Evolutionary conservation across 192 early-diverging fungal genomes (phyloP).

Genomic region (Backusella tarrabulga): DNA sequence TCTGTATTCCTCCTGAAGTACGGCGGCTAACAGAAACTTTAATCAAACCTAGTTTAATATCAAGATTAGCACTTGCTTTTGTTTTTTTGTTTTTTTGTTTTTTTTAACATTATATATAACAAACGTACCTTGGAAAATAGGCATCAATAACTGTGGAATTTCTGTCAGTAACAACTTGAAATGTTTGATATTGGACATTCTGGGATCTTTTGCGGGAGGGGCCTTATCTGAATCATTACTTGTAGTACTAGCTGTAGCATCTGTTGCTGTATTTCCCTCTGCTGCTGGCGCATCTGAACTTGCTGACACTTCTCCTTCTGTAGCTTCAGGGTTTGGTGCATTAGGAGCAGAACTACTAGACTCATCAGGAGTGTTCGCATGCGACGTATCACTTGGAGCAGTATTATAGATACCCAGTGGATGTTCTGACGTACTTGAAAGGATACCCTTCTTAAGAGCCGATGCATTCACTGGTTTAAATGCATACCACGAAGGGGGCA

Average conservation of each 20-base stretch:
- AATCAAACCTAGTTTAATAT: slow-evolving; percentile 41
- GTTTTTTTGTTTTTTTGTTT: background rate
- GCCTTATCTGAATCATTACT: slow-evolving; percentile 22
- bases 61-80: background rate
- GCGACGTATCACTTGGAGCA: background rate
- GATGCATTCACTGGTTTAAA: slow-evolving; percentile 25
- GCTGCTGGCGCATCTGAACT: background rate
- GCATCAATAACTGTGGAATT: slow-evolving; percentile 60
- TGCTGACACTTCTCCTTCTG: slow-evolving; percentile 8
- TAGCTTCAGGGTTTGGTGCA: background rate
- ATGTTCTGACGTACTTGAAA: slow-evolving; percentile 13
- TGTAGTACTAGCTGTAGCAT: slow-evolving; percentile 1
- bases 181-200: slow-evolving; percentile 63
- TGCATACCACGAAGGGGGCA: slow-evolving; percentile 73
- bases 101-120: background rate
- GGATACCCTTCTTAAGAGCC: slow-evolving; percentile 29
- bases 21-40: slow-evolving; percentile 61
- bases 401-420: slow-evolving; percentile 27
- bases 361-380: background rate
- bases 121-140: slow-evolving; percentile 51
- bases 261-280: background rate
- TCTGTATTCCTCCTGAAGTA: slow-evolving; percentile 44
- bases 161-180: slow-evolving; percentile 66
- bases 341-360: background rate
- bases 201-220: slow-evolving; percentile 44